Conservation (phyloP, 257 asterid species). For the Solanum lignicaule region DNA sequence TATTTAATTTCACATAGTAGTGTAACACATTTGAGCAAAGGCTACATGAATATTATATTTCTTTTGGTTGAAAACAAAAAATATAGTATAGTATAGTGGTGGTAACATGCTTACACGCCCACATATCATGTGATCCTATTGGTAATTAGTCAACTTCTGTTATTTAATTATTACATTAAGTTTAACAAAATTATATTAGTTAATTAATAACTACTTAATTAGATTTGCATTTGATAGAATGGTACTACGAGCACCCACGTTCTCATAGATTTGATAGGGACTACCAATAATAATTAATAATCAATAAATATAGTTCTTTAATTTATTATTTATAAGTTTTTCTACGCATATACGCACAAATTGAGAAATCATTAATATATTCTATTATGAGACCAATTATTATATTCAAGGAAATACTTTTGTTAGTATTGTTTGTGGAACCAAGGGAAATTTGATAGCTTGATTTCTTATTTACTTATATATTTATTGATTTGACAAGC, state of each 20-base stretch:
- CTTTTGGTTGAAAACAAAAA: not conserved
- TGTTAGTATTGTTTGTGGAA: not conserved
- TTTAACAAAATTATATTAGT: not conserved
- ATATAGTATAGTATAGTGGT: not conserved
- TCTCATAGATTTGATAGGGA: not conserved
- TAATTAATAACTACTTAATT: not conserved
- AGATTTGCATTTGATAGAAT: not conserved
- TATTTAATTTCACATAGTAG: not conserved
- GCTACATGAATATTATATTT: not conserved
- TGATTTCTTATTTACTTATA: not conserved
- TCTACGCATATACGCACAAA: not conserved
- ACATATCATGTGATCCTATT: slow-evolving; percentile 12
- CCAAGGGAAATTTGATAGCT: not conserved
- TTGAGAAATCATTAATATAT: not conserved
- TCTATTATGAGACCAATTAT: not conserved
- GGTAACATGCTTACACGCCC: not conserved
- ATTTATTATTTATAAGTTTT: not conserved
- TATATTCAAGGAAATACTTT: not conserved
- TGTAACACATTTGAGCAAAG: not conserved
- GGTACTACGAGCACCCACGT: not conserved
- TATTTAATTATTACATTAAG: not conserved
- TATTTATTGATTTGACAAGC: not conserved
- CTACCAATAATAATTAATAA: not conserved
- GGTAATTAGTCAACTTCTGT: slow-evolving; percentile 1
- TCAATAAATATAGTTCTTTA: not conserved